Evolutionary conservation across 768 basidiomycete genomes (phyloP).

Genomic region (Leucosporidium scottii): DNA sequence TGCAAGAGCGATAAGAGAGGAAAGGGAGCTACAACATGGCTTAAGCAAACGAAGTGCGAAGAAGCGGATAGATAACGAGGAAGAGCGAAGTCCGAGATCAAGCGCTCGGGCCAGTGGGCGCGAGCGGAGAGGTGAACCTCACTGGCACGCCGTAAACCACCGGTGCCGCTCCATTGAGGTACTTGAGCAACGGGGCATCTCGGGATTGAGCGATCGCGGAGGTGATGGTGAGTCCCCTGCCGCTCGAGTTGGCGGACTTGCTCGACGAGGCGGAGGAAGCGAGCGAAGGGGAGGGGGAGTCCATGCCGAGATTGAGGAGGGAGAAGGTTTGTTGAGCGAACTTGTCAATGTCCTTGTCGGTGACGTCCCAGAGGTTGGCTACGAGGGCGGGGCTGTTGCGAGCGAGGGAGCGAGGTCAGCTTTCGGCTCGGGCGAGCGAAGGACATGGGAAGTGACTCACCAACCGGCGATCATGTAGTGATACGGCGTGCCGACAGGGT

Average conservation of each 20-base stretch:
- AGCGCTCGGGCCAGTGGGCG: too few relatives aligned
- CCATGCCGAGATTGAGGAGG: slow-evolving; percentile 51
- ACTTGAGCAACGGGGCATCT: slow-evolving; percentile 77
- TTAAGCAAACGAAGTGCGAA: too few relatives aligned
- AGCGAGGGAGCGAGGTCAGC: not conserved
- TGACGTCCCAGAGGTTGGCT: slow-evolving; percentile 97
- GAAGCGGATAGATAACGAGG: too few relatives aligned
- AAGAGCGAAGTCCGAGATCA: too few relatives aligned
- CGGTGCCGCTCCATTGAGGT: slow-evolving; percentile 88
- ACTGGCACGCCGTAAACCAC: slow-evolving; percentile 95
- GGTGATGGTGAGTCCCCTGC: slow-evolving; percentile 51
- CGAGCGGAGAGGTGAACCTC: slow-evolving; percentile 52
- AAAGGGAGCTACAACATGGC: too few relatives aligned
- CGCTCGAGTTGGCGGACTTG: not conserved
- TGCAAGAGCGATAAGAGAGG: too few relatives aligned
- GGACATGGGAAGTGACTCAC: slow-evolving; percentile 50
- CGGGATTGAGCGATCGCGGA: slow-evolving; percentile 72
- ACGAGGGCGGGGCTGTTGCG: slow-evolving; percentile 71
- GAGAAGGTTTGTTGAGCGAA: slow-evolving; percentile 78
- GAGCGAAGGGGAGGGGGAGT: too few relatives aligned
- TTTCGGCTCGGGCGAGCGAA: not conserved
- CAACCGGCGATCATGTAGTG: slow-evolving; percentile 97
- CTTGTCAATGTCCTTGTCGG: slow-evolving; percentile 93
- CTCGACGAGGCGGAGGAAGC: not conserved
- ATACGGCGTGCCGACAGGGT: slow-evolving; percentile 81